These are phyloP conservation scores for Alloteropsis semialata DNA, from an alignment of 176 grass and related monocot genomes.

Conservation along the genomic window DNA sequence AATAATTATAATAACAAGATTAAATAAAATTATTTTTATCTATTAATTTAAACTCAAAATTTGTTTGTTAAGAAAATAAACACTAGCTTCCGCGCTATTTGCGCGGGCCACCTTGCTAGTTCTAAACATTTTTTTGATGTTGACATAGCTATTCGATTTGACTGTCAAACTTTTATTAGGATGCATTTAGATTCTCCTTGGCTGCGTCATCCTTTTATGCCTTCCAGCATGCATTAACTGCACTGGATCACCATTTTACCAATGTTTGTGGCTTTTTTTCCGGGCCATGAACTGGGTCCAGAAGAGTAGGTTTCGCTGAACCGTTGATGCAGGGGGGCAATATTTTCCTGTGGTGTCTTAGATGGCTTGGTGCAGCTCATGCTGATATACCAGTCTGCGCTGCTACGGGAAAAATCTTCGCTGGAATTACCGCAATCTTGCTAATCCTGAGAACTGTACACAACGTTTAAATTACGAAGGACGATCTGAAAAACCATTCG, in stretches of 20 bases:
- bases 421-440: not conserved
- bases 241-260: too few species aligned
- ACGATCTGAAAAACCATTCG: not conserved
- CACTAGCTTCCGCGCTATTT: too few species aligned
- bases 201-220: not conserved
- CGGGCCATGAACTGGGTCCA: not conserved
- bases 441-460: slow-evolving; percentile 26
- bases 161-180: not conserved
- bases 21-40: too few species aligned
- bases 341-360: not conserved
- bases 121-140: too few species aligned
- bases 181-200: not conserved
- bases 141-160: too few species aligned
- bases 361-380: not conserved
- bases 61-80: too few species aligned
- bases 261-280: not conserved
- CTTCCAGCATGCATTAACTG: not conserved
- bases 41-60: too few species aligned
- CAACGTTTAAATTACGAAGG: not conserved
- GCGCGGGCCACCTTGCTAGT: too few species aligned
- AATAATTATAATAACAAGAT: too few species aligned
- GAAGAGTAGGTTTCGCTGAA: not conserved
- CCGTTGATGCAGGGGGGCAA: not conserved
- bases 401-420: not conserved
- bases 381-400: not conserved